These are phyloP conservation scores for Pseudoturritis turrita DNA, from an alignment of 345 rosid species.

Conservation along the genomic window DNA sequence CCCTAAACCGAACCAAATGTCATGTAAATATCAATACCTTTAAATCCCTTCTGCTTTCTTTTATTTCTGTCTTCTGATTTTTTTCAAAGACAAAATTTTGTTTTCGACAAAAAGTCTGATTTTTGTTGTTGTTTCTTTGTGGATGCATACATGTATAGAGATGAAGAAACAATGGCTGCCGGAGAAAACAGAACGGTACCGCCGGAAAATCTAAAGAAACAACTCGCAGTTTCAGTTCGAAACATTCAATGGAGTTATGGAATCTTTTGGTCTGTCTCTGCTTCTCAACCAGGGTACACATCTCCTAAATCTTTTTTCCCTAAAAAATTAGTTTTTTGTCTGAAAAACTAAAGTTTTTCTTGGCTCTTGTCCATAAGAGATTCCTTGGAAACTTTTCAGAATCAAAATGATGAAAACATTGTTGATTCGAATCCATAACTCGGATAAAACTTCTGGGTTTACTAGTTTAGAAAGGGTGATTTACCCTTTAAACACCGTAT, in stretches of 20 bases:
- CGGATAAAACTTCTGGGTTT: background rate
- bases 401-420: background rate
- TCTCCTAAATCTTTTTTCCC: background rate
- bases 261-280: constrained; percentile 87
- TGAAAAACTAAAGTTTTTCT: background rate
- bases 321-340: background rate
- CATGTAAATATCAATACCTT: constrained; percentile 17
- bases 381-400: background rate
- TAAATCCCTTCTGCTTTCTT: background rate
- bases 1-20: constrained; percentile 6
- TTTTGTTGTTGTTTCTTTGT: background rate
- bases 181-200: constrained; percentile 28
- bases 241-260: constrained; percentile 91
- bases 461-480: no score
- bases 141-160: constrained; percentile 6
- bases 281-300: constrained; percentile 69
- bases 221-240: constrained; percentile 77
- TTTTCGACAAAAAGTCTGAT: background rate
- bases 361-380: background rate
- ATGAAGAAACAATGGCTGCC: constrained; percentile 19
- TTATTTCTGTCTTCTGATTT: background rate
- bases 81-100: background rate
- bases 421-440: constrained; percentile 5
- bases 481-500: no score
- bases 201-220: constrained; percentile 61